Conservation (phyloP, 2,329 filamentous ascomycete species). For the Sphaerostilbella broomeana region DNA sequence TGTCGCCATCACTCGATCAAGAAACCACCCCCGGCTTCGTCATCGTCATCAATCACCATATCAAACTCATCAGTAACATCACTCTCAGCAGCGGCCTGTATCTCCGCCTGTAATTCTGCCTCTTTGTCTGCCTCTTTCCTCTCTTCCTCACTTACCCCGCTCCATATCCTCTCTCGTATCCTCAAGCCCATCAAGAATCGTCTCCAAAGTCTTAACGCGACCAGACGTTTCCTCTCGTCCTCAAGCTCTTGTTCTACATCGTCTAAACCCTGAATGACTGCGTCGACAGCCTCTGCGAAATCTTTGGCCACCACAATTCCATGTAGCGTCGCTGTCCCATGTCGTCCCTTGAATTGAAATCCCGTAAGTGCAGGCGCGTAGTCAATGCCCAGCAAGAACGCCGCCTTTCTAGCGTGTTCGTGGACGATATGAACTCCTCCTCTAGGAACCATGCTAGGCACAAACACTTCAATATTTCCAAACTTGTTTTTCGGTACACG, state of each 20-base stretch:
- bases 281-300: constrained; percentile 63
- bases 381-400: constrained; percentile 70
- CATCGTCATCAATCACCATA: constrained; percentile 34
- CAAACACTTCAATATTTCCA: constrained; percentile 90
- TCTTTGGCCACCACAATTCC: constrained; percentile 72
- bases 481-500: constrained; percentile 83
- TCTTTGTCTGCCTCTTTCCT: constrained; percentile 34
- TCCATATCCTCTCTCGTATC: constrained; percentile 67
- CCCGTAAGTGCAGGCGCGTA: constrained; percentile 86
- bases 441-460: constrained; percentile 80
- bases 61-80: constrained; percentile 39
- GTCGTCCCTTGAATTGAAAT: constrained; percentile 78
- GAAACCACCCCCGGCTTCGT: constrained; percentile 42
- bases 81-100: constrained; percentile 31
- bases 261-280: constrained; percentile 60
- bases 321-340: constrained; percentile 75
- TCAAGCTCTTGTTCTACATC: constrained; percentile 59
- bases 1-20: constrained; percentile 30
- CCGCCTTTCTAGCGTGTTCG: constrained; percentile 60
- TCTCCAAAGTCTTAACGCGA: constrained; percentile 59
- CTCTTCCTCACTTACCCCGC: constrained; percentile 44
- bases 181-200: constrained; percentile 71
- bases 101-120: constrained; percentile 29
- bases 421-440: constrained; percentile 68
- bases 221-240: constrained; percentile 64